Conservation (phyloP, 2,329 filamentous ascomycete species). For the Onygena corvina region DNA sequence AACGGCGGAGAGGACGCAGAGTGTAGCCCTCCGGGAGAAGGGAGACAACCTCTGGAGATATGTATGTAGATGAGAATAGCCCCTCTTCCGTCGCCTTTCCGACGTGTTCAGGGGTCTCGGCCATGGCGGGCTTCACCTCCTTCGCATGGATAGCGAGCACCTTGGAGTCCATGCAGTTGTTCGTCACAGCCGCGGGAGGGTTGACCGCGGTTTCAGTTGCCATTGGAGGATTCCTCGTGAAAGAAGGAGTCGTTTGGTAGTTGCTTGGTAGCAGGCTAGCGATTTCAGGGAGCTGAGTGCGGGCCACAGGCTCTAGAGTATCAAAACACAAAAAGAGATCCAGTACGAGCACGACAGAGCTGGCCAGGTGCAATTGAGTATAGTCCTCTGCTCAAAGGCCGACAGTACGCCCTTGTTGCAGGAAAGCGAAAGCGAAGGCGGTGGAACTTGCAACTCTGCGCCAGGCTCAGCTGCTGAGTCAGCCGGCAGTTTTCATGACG, state of each 20-base stretch:
- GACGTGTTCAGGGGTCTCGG: neutral
- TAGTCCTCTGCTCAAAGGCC: too few species aligned
- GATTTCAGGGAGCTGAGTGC: too few species aligned
- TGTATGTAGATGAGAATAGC: conserved; percentile 65
- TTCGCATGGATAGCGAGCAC: neutral
- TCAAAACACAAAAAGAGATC: too few species aligned
- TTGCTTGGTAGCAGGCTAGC: too few species aligned
- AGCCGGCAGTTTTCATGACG: neutral
- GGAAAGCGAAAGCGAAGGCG: neutral
- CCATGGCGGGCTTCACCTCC: neutral
- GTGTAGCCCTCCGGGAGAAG: conserved; percentile 69
- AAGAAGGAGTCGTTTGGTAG: too few species aligned
- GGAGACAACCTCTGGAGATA: conserved; percentile 61
- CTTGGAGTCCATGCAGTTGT: conserved; percentile 3
- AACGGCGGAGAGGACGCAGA: conserved; percentile 64
- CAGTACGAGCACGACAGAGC: too few species aligned
- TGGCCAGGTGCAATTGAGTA: too few species aligned
- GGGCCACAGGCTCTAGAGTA: too few species aligned
- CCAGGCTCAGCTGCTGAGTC: neutral
- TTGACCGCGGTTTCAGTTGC: neutral
- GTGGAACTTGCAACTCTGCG: too few species aligned
- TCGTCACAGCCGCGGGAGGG: neutral
- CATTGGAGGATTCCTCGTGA: neutral
- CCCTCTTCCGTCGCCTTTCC: neutral
- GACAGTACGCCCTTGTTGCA: too few species aligned